Percentiles rank a stretch among this genome's conserved stretches.
Evolutionary conservation across 192 early-diverging fungal species (phyloP).

Genomic region (Lunasporangiospora selenospora): DNA sequence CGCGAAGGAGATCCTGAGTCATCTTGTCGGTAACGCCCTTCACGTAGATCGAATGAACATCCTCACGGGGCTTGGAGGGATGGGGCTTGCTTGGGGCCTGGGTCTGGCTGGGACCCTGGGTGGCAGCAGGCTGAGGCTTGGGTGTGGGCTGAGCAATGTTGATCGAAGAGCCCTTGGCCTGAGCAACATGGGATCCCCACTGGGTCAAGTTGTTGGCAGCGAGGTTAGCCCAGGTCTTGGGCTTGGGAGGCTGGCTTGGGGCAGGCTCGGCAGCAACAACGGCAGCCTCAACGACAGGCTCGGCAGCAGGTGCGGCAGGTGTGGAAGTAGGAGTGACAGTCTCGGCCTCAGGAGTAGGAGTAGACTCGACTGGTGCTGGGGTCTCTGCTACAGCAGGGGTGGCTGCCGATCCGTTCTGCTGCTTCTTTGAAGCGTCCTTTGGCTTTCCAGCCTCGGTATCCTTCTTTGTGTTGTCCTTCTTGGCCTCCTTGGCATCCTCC

Average conservation of each 20-base stretch:
- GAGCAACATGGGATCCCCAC: constrained; percentile 62
- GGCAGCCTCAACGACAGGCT: constrained; percentile 12
- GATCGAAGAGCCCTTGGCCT: constrained; percentile 61
- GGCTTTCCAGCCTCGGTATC: constrained; percentile 28
- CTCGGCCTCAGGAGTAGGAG: constrained; percentile 30
- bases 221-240: constrained; percentile 81
- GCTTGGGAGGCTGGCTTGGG: constrained; percentile 60
- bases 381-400: constrained; percentile 23
- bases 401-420: constrained; percentile 26
- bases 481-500: constrained; percentile 21
- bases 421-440: constrained; percentile 16
- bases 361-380: too few species aligned
- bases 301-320: constrained; percentile 13
- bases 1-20: constrained; percentile 25
- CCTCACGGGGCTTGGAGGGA: constrained; percentile 51
- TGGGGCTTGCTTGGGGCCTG: constrained; percentile 43
- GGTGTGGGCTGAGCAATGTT: constrained; percentile 39
- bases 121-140: constrained; percentile 21
- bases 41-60: constrained; percentile 69
- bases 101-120: constrained; percentile 24
- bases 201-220: constrained; percentile 63
- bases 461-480: constrained; percentile 22
- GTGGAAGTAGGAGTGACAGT: constrained; percentile 23
- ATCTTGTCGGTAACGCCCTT: constrained; percentile 62
- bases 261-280: constrained; percentile 18